Percentiles rank a stretch among this genome's conserved stretches.
These are phyloP conservation scores for Phialophora chinensis DNA, from an alignment of 2,329 filamentous ascomycete genomes.

Conservation along the genomic window DNA sequence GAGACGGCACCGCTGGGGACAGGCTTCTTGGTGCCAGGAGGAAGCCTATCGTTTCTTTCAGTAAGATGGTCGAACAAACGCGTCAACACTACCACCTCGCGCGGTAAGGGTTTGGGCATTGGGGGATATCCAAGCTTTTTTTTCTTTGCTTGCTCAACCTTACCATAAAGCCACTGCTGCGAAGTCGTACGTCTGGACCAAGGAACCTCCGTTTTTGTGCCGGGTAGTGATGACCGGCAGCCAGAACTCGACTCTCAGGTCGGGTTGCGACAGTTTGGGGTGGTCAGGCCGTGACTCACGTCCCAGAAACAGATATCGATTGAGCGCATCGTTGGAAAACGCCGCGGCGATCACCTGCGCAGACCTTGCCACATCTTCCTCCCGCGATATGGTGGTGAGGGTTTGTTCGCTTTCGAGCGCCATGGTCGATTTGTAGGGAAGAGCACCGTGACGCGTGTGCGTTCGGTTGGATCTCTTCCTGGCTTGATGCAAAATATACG, in stretches of 20 bases:
- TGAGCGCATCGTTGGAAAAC: constrained; percentile 30
- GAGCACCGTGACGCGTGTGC: not conserved
- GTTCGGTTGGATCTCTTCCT: not conserved
- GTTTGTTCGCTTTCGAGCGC: not conserved
- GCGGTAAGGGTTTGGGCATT: not conserved
- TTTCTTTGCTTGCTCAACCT: not conserved
- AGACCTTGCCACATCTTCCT: constrained; percentile 19
- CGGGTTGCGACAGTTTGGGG: constrained; percentile 21
- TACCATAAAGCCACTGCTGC: constrained; percentile 33
- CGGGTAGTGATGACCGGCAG: constrained; percentile 15
- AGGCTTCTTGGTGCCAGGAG: constrained; percentile 29
- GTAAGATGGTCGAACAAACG: not conserved
- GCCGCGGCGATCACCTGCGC: constrained; percentile 26
- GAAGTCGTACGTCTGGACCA: constrained; percentile 26
- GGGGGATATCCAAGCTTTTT: not conserved
- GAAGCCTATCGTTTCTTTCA: constrained; percentile 19
- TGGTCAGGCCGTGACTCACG: constrained; percentile 30
- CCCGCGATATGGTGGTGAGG: constrained; percentile 2
- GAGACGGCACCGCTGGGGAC: not conserved
- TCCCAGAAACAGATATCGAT: constrained; percentile 28
- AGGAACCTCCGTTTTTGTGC: constrained; percentile 21
- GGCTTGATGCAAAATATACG: not conserved
- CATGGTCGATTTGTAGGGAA: constrained; percentile 1
- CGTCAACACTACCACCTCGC: not conserved
- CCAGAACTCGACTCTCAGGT: constrained; percentile 25